Percentiles rank a stretch among this genome's conserved stretches.
Evolutionary conservation across 805 yeast species (phyloP).

Genomic region (Kuraishia ogatae): DNA sequence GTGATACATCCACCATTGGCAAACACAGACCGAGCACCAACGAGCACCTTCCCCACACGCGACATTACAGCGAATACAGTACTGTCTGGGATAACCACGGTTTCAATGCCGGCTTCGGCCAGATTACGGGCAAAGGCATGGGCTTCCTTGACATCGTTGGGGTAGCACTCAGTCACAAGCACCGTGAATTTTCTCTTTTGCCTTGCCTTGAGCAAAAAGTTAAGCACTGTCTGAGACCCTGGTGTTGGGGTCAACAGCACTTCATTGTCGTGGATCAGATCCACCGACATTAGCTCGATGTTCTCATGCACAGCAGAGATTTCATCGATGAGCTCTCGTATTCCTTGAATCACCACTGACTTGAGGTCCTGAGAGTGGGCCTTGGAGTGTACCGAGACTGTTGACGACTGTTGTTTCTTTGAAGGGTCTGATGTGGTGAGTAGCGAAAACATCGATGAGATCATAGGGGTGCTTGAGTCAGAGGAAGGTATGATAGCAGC

Average conservation of each 20-base stretch:
- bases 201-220: conserved; percentile 79
- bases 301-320: conserved; percentile 84
- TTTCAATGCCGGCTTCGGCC: conserved; percentile 79
- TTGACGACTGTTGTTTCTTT: conserved; percentile 6
- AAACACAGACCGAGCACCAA: conserved; percentile 87
- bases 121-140: conserved; percentile 73
- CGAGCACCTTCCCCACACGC: conserved; percentile 89
- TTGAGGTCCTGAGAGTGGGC: conserved; percentile 57
- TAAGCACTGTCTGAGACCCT: conserved; percentile 78
- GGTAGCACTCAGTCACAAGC: conserved; percentile 84
- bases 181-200: conserved; percentile 89
- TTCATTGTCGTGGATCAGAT: conserved; percentile 89
- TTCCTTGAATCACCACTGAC: conserved; percentile 84
- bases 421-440: conserved; percentile 38
- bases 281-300: conserved; percentile 83
- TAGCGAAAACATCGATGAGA: conserved; percentile 80
- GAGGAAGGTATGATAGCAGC: conserved; percentile 18
- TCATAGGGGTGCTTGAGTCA: conserved; percentile 38
- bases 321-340: conserved; percentile 87
- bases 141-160: conserved; percentile 74
- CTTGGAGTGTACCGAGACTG: conserved; percentile 21
- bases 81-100: conserved; percentile 87
- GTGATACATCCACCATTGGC: conserved; percentile 95
- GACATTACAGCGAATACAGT: conserved; percentile 95
- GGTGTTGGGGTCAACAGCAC: conserved; percentile 90